Evolutionary conservation across 2,329 filamentous ascomycete genomes (phyloP), one percentile per base, ranked within the genome.

Genomic region (Exophiala aquamarina): DNA sequence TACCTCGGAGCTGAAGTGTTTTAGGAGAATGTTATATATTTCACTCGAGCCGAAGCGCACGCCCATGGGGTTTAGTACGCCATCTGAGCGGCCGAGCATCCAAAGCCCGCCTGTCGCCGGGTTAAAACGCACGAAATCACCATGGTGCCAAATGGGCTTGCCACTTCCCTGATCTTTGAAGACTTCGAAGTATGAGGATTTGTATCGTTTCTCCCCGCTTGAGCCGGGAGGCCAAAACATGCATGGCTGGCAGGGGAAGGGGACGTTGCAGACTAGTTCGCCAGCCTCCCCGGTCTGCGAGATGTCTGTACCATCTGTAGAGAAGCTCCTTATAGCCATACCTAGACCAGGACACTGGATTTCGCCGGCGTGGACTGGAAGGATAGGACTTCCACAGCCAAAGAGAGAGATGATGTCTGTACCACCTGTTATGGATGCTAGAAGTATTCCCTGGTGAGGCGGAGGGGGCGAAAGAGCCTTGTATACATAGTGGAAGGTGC

Each of bases 341-440:
- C 86, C 87, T 3, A 92, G 78, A 4, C 84, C 86, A 8, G 83
- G 81, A 51, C 85, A 87, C 66, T 92, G 87, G 38, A 91, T 88
- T 63, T 90, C 84, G 18, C 87, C 87, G 1, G 74, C 74, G 54
- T 82, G 74, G 15, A 92, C 86, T 1, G 87, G 86, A 1, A 88
- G 73, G 3, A 91, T 74, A 0, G 86, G 86, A 45, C 86, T 92
- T 0, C 90, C 87, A 0, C 89, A 85, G 34, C 91, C 92, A 61
- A 97, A 98, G 26, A 97, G 81, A 1, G 91, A 95, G 56, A 97
- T 89, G 60, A 97, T 97, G 65, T 98, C 93, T 3, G 92, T 97
- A 40, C 92, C 93, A 29, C 93, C 93, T 0, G 92, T 97, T 62
- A 98, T 97, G 47, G 88, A 94, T 39, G 84, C 89, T 6, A 97